These are phyloP conservation scores for Ustilago trichophora DNA, from an alignment of 1,284 basidiomycete genomes.

Conservation along the genomic window DNA sequence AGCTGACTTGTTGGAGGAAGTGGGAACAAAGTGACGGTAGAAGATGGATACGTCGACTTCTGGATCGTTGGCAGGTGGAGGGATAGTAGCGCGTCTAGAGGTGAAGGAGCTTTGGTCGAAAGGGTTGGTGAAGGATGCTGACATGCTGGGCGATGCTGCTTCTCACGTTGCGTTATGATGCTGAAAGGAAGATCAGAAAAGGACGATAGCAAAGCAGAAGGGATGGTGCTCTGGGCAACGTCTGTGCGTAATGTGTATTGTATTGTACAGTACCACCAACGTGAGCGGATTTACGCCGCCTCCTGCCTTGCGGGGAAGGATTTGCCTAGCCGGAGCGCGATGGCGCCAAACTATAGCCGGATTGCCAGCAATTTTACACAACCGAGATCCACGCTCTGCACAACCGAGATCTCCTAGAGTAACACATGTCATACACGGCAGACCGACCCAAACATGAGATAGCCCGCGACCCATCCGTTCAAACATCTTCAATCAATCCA, in stretches of 20 bases:
- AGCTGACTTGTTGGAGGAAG: neutral
- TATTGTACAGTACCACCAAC: too few species aligned
- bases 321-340: too few species aligned
- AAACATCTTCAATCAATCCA: too few species aligned
- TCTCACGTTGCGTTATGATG: too few species aligned
- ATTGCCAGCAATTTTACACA: neutral
- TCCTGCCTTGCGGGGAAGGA: too few species aligned
- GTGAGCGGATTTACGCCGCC: too few species aligned
- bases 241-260: too few species aligned
- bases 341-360: too few species aligned
- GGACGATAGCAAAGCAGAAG: neutral
- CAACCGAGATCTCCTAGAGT: neutral
- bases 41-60: constrained; percentile 26
- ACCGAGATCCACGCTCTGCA: neutral
- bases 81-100: neutral
- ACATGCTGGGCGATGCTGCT: constrained; percentile 1
- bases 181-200: neutral
- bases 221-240: too few species aligned
- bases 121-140: constrained; percentile 4
- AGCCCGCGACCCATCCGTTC: too few species aligned
- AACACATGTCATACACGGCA: too few species aligned
- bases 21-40: constrained; percentile 19
- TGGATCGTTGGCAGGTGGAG: constrained; percentile 11
- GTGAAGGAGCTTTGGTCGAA: constrained; percentile 17
- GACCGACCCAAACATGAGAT: too few species aligned